phyloP scores from a whole-genome alignment of 495 filamentous ascomycete genomes.

The Daldinia caldariorum region DNA sequence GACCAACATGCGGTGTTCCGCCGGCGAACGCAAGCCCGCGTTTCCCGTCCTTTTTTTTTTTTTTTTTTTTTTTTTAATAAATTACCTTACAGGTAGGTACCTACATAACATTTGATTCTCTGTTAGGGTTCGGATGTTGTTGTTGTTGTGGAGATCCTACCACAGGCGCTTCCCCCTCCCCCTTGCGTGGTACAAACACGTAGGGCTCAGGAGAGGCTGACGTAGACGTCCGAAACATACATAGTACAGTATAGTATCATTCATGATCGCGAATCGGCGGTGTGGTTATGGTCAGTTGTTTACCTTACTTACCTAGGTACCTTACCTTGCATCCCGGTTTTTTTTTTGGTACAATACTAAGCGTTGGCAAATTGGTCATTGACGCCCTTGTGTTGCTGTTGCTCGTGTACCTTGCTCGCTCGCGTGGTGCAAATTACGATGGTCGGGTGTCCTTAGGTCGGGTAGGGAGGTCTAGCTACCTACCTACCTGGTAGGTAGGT shows the following conservation, averaged over 20 bases:
- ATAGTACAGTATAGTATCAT: no score
- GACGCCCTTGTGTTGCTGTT: background rate
- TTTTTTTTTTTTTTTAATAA: conserved; percentile 7
- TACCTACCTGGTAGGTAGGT: background rate
- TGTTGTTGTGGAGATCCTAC: background rate
- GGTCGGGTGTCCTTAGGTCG: background rate
- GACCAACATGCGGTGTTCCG: background rate
- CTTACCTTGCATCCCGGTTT: background rate
- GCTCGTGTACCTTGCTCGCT: background rate
- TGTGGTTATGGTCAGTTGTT: background rate
- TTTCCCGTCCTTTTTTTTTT: background rate
- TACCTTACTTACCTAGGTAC: background rate
- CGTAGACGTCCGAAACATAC: conserved; percentile 8
- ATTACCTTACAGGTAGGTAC: no score
- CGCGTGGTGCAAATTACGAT: background rate
- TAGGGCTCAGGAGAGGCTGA: background rate
- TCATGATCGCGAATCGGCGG: background rate
- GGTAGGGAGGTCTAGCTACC: no score
- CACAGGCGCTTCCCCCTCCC: background rate
- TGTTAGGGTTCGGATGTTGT: background rate
- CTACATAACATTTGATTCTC: background rate
- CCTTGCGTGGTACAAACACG: conserved; percentile 6
- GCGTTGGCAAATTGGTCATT: background rate
- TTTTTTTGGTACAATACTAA: background rate
- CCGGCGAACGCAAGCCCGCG: background rate